Percentiles rank a stretch among this genome's conserved stretches.
Conservation (phyloP, 176 grass and related monocot species). For the Triticum monococcum region DNA sequence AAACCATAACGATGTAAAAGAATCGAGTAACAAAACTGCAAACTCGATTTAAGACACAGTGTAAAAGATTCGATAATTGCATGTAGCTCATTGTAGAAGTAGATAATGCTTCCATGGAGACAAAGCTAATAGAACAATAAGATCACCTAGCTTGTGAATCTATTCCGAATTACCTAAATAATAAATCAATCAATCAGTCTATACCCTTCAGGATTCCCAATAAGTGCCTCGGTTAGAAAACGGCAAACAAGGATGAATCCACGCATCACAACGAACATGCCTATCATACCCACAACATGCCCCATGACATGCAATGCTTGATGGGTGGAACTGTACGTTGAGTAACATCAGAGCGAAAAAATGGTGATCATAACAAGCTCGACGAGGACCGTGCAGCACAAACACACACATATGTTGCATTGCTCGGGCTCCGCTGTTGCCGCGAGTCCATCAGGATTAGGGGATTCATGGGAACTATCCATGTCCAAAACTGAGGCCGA, state of each 20-base stretch:
- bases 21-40: no score
- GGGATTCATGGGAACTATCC: neutral
- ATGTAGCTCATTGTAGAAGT: neutral
- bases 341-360: neutral
- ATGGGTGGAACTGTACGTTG: neutral
- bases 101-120: neutral
- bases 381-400: neutral
- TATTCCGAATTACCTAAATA: neutral
- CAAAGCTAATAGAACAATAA: neutral
- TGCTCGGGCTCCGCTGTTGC: neutral
- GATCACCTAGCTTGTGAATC: neutral
- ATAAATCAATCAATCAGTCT: neutral
- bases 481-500: neutral
- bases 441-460: neutral
- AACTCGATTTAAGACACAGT: no score
- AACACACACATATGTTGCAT: neutral
- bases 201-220: neutral
- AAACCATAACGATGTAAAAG: no score
- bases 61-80: neutral
- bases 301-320: neutral
- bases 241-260: neutral
- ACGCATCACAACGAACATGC: neutral
- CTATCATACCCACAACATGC: neutral
- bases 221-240: neutral
- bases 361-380: neutral